Percentiles rank a stretch among this genome's conserved stretches.
Evolutionary conservation across 208 protist genomes (phyloP).

Genomic region (Endotrypanum monterogeii): DNA sequence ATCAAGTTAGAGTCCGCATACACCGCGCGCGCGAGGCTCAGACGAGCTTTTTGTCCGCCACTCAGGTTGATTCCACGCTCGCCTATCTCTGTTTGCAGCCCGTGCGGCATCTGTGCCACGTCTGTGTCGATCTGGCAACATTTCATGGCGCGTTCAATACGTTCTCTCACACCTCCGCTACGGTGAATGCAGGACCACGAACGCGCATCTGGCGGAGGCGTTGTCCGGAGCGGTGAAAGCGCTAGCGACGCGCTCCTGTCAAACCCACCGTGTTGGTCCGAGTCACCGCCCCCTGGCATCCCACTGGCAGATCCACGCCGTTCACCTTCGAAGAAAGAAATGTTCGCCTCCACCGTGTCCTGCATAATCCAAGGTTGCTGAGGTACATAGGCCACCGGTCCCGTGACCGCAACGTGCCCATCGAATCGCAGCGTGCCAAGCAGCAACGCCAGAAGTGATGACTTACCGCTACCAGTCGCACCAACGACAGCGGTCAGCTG

Average conservation of each 20-base stretch:
- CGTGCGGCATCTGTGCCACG: constrained; percentile 48
- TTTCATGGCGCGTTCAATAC: constrained; percentile 35
- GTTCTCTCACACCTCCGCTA: constrained; percentile 42
- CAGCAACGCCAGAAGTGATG: constrained; percentile 39
- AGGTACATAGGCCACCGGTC: constrained; percentile 82
- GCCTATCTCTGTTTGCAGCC: constrained; percentile 49
- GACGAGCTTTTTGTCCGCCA: constrained; percentile 88
- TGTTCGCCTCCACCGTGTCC: constrained; percentile 91
- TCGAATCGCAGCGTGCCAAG: constrained; percentile 31
- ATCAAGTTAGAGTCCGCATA: constrained; percentile 87
- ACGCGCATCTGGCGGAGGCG: constrained; percentile 27
- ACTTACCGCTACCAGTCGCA: constrained; percentile 50
- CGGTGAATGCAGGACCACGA: constrained; percentile 69
- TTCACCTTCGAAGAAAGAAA: constrained; percentile 81
- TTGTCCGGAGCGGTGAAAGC: constrained; percentile 31
- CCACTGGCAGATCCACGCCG: background rate
- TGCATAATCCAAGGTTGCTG: constrained; percentile 95
- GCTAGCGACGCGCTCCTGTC: background rate
- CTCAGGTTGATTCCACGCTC: constrained; percentile 61
- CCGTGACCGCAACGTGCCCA: constrained; percentile 9
- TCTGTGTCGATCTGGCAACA: constrained; percentile 74
- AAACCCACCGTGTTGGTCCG: constrained; percentile 5
- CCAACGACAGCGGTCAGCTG: constrained; percentile 48
- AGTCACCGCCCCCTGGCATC: constrained; percentile 15
- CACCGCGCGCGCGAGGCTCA: constrained; percentile 84